Conservation (phyloP, 225 moss, liverwort and hornwort species). For the Thuidium tamariscinum region DNA sequence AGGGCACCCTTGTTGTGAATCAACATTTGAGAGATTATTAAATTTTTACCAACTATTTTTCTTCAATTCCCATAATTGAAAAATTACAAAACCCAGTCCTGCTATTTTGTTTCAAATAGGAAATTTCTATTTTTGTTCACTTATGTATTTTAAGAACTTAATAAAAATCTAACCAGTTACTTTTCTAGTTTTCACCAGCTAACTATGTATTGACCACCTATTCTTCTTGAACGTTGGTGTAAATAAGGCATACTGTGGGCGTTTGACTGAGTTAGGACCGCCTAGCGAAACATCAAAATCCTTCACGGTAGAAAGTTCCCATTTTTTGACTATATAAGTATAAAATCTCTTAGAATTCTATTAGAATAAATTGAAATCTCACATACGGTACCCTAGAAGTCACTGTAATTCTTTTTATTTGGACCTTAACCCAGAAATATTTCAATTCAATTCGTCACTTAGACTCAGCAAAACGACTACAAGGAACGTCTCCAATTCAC, state of each 20-base stretch:
- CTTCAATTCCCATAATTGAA: neutral
- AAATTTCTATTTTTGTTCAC: neutral
- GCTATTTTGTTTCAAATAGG: neutral
- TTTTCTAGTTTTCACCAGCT: neutral
- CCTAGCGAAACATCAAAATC: neutral
- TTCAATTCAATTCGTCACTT: neutral
- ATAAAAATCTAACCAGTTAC: neutral
- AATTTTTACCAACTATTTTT: accelerated
- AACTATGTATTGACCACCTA: neutral
- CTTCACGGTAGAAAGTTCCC: neutral
- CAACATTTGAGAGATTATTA: accelerated
- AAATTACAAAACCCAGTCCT: accelerated
- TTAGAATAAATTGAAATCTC: neutral
- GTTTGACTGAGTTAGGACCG: neutral
- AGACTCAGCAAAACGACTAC: neutral
- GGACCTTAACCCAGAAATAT: neutral
- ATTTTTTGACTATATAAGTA: neutral
- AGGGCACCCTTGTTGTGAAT: accelerated
- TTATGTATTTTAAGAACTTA: accelerated
- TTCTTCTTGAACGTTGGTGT: neutral
- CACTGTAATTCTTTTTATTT: neutral
- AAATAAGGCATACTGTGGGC: neutral
- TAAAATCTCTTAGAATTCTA: neutral
- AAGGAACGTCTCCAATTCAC: neutral
- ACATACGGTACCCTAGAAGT: neutral